These are phyloP conservation scores for Lactifluus hygrophoroides DNA, from an alignment of 768 basidiomycete genomes.

Conservation along the genomic window DNA sequence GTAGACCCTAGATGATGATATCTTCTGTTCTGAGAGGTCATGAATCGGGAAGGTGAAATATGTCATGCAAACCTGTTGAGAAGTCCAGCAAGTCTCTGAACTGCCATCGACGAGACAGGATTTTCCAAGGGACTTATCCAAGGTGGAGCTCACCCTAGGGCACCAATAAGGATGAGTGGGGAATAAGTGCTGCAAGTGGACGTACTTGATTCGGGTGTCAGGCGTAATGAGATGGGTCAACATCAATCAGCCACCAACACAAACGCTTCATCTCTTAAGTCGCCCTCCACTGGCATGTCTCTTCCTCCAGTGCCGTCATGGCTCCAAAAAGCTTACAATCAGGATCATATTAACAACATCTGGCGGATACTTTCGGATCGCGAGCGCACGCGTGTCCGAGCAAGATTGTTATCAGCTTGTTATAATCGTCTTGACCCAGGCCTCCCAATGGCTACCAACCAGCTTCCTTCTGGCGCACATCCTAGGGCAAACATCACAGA, in stretches of 20 bases:
- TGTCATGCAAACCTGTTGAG: constrained; percentile 14
- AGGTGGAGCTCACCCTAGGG: constrained; percentile 27
- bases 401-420: constrained; percentile 25
- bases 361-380: constrained; percentile 32
- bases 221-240: constrained; percentile 16
- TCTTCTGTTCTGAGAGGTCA: background rate
- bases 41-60: background rate
- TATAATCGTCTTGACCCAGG: constrained; percentile 19
- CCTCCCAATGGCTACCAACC: constrained; percentile 10
- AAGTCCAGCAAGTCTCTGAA: constrained; percentile 22
- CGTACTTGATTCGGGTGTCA: constrained; percentile 19
- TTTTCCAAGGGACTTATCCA: constrained; percentile 25
- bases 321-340: constrained; percentile 24
- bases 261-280: background rate
- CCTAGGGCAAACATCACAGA: constrained; percentile 24
- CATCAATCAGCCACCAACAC: background rate
- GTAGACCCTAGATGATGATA: constrained; percentile 56
- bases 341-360: constrained; percentile 26
- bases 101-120: constrained; percentile 26
- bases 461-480: constrained; percentile 19
- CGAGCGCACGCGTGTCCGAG: constrained; percentile 29
- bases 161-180: background rate
- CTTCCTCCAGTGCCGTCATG: constrained; percentile 20
- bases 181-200: background rate
- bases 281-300: constrained; percentile 6